Evolutionary conservation across 23 red algal species (phyloP).

Genomic region (Gracilariopsis chorda): DNA sequence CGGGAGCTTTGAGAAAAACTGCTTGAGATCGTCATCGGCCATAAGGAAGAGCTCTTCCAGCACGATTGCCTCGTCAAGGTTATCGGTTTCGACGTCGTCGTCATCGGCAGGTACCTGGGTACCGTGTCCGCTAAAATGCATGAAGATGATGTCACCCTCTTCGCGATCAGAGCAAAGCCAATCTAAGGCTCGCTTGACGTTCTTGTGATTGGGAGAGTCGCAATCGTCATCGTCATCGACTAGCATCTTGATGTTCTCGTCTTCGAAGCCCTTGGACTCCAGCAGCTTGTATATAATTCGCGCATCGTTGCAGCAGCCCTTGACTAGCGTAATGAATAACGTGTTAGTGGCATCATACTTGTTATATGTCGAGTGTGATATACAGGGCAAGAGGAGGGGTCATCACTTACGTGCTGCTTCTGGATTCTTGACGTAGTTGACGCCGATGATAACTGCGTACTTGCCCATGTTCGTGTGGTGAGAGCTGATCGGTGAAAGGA

Average conservation of each 20-base stretch:
- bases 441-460: slow-evolving; percentile 73
- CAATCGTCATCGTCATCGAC: slow-evolving; percentile 63
- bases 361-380: not conserved
- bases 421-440: slow-evolving; percentile 63
- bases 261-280: slow-evolving; percentile 71
- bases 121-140: slow-evolving; percentile 77
- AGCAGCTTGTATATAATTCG: slow-evolving; percentile 49
- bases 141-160: slow-evolving; percentile 69
- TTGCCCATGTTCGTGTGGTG: slow-evolving; percentile 35
- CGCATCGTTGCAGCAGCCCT: slow-evolving; percentile 80
- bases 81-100: slow-evolving; percentile 65
- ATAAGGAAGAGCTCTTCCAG: slow-evolving; percentile 73
- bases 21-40: slow-evolving; percentile 82
- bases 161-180: slow-evolving; percentile 64
- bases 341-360: not conserved
- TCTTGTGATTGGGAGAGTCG: slow-evolving; percentile 62
- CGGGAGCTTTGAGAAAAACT: slow-evolving; percentile 58
- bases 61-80: slow-evolving; percentile 69
- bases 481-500: too few relatives aligned
- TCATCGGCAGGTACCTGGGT: slow-evolving; percentile 85
- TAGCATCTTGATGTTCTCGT: slow-evolving; percentile 72
- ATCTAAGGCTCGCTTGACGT: slow-evolving; percentile 63
- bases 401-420: slow-evolving; percentile 60
- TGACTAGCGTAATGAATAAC: not conserved
- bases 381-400: not conserved